phyloP scores from a whole-genome alignment of 2,329 filamentous ascomycete genomes.

The Elsinoe ampelina region DNA sequence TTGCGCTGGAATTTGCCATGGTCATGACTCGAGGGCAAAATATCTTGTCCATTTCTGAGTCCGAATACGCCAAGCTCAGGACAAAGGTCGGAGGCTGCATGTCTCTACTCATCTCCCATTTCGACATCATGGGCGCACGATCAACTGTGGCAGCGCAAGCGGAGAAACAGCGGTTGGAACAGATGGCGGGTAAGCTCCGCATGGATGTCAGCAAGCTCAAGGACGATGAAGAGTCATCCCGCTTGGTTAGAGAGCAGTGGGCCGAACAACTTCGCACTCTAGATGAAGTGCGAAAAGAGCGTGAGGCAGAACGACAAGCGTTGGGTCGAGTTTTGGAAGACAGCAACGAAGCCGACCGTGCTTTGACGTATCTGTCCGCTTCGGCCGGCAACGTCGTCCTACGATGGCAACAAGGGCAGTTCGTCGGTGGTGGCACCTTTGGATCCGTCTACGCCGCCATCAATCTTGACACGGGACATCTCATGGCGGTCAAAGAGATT shows the following conservation, averaged over 20 bases:
- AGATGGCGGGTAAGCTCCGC: conserved; percentile 64
- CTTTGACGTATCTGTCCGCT: conserved; percentile 84
- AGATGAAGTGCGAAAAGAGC: conserved; percentile 68
- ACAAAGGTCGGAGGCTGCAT: conserved; percentile 93
- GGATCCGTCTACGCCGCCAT: conserved; percentile 96
- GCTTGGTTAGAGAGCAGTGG: conserved; percentile 65
- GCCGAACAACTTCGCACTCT: conserved; percentile 63
- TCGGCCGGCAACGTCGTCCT: conserved; percentile 91
- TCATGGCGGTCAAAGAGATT: conserved; percentile 99
- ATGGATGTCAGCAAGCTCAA: conserved; percentile 65
- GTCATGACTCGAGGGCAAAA: conserved; percentile 90
- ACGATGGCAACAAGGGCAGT: conserved; percentile 98
- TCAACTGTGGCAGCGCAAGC: conserved; percentile 89
- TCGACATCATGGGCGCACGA: conserved; percentile 96
- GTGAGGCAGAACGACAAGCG: conserved; percentile 75
- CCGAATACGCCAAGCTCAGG: conserved; percentile 74
- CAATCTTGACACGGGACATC: conserved; percentile 87
- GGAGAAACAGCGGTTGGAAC: conserved; percentile 80
- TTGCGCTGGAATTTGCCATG: conserved; percentile 94
- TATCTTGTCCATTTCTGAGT: conserved; percentile 80
- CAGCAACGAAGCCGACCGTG: conserved; percentile 90
- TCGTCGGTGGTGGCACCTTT: conserved; percentile 92
- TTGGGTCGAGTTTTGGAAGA: conserved; percentile 87
- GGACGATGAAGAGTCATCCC: conserved; percentile 78
- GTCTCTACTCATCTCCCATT: conserved; percentile 94